Base-by-base conservation (phyloP, 2,329 filamentous ascomycete genomes). In the Venturia nashicola region DNA sequence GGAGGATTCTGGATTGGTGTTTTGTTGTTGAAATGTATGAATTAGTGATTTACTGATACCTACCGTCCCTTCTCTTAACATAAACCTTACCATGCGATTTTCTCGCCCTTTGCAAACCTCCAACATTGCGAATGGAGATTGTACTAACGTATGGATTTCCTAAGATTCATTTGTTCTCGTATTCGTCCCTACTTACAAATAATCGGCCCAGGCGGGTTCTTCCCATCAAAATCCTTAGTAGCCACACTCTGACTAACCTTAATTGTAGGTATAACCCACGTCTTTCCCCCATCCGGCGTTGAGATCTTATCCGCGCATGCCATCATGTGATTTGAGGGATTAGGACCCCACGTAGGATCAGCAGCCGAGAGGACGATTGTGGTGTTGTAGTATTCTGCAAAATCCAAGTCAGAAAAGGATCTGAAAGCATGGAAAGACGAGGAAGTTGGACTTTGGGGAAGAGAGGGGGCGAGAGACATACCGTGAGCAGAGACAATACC, bases 361-460 rank as follows among this genome's bases (percentile, higher is more conserved):
- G 61, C 34, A 44, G 59, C 20, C n/a, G 61, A 63, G 16, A 63
- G 61, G 27, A 51, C 44, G 51, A 59, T 42, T 59, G n/a, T 63
- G 20, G 44, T 63, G 9, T 63, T 27, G n/a, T 46, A 34, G 34
- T 63, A 63, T n/a, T 39, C 61, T 63, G 43, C n/a, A 6, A 4
- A 16, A 18, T 18, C 9, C 27, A 3, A 18, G 11, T 54, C 16
- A 32, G 44, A 6, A n/a, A 40, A 12, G 23, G n/a, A 9, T 11
- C 2, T 16, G 9, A 20, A 23, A 20, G 5, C 16, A 7, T 14
- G 20, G 20, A 27, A 27, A 2, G 27, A 27, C 4, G 27, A 2
- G 4, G 27, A 14, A 6, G 9, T 11, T 1, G 20, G 11, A 23
- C 16, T 14, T 14, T 18, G 11, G 8, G 8, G 14, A 2, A 39